Conservation (phyloP, 1,139 yeast genomes). For the Nakaseomyces kungkrabaensis region DNA sequence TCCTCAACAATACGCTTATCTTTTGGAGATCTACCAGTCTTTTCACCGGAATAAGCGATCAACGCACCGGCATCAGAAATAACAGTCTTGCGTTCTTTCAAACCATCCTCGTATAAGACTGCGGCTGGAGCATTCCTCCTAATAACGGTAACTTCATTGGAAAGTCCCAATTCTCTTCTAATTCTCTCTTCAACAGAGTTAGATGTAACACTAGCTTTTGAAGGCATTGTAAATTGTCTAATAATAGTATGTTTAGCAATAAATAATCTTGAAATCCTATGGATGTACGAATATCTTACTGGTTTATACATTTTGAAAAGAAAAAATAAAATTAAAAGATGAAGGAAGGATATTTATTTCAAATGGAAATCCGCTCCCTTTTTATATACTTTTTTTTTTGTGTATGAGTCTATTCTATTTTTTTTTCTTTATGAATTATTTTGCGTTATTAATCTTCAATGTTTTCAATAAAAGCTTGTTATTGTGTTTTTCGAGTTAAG, state of each 20-base stretch:
- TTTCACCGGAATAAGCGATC: slow-evolving; percentile 90
- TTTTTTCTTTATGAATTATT: no score
- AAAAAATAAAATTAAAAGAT: neutral
- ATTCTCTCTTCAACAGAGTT: slow-evolving; percentile 23
- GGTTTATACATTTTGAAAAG: neutral
- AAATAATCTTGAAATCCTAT: neutral
- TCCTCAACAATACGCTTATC: slow-evolving; percentile 98
- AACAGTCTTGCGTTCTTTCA: slow-evolving; percentile 80
- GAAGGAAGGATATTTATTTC: neutral
- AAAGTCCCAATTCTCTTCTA: slow-evolving; percentile 29
- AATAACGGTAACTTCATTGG: slow-evolving; percentile 30
- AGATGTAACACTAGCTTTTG: slow-evolving; percentile 12
- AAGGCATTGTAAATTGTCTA: slow-evolving; percentile 16
- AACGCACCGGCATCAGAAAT: slow-evolving; percentile 91
- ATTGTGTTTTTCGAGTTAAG: no score
- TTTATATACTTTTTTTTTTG: neutral
- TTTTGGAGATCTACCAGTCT: slow-evolving; percentile 97
- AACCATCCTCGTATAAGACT: slow-evolving; percentile 87
- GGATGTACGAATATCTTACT: neutral
- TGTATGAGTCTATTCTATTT: no score
- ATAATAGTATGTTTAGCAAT: neutral
- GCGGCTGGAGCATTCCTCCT: slow-evolving; percentile 91
- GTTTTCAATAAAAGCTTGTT: no score
- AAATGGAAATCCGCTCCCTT: neutral
- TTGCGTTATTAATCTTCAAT: no score